These are phyloP conservation scores for Xylaria sp. DNA, from an alignment of 2,329 filamentous ascomycete genomes.

Conservation along the genomic window DNA sequence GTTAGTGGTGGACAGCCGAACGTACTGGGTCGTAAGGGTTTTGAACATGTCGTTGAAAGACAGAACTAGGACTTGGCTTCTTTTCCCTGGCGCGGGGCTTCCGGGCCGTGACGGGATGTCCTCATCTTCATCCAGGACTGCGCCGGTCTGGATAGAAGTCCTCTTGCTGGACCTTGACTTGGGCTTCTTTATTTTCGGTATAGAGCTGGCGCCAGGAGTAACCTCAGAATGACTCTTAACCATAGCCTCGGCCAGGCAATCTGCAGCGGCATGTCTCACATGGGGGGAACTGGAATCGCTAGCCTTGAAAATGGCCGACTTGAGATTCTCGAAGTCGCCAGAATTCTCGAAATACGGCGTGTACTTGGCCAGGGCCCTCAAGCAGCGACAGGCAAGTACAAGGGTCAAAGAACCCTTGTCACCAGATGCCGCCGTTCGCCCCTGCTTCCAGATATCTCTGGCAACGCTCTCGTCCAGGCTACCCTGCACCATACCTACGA, in stretches of 20 bases:
- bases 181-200: constrained; percentile 65
- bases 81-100: constrained; percentile 73
- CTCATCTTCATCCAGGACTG: constrained; percentile 74
- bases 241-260: constrained; percentile 80
- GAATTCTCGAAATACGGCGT: constrained; percentile 87
- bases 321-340: constrained; percentile 87
- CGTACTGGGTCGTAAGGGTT: constrained; percentile 79
- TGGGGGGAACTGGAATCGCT: constrained; percentile 76
- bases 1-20: constrained; percentile 76
- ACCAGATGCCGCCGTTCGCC: constrained; percentile 70
- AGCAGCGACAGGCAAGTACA: constrained; percentile 74
- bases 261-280: constrained; percentile 83
- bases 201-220: constrained; percentile 46
- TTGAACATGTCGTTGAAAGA: constrained; percentile 78
- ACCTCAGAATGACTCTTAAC: constrained; percentile 77
- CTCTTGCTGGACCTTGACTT: constrained; percentile 63
- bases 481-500: constrained; percentile 72
- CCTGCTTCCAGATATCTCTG: constrained; percentile 94
- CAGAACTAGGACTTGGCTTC: constrained; percentile 70
- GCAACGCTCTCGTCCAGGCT: constrained; percentile 83
- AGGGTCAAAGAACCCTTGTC: constrained; percentile 87
- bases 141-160: constrained; percentile 61
- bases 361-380: constrained; percentile 71
- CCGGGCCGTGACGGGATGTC: constrained; percentile 64
- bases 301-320: constrained; percentile 79